Evolutionary conservation across 2,329 filamentous ascomycete genomes (phyloP).

Genomic region (Fusarium veterinarium): DNA sequence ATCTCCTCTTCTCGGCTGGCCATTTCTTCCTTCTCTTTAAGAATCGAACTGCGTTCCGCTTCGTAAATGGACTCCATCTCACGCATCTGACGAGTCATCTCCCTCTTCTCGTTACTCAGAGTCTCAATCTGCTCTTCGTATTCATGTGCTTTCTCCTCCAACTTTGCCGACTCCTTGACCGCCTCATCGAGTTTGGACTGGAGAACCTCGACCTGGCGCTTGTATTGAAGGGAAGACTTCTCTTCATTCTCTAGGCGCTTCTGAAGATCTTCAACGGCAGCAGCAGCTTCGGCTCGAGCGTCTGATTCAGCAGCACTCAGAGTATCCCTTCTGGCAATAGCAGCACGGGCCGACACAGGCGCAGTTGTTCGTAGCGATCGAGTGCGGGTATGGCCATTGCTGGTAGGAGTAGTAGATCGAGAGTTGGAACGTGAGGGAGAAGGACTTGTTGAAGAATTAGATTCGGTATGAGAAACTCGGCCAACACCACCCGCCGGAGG

Average conservation of each 20-base stretch:
- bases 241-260: constrained; percentile 86
- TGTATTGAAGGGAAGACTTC: constrained; percentile 78
- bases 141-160: constrained; percentile 91
- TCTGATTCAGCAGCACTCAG: constrained; percentile 72
- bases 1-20: constrained; percentile 87
- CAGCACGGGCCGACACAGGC: constrained; percentile 79
- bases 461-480: constrained; percentile 57
- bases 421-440: constrained; percentile 54
- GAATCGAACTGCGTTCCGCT: constrained; percentile 84
- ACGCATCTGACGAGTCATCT: constrained; percentile 82
- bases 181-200: constrained; percentile 89
- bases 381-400: constrained; percentile 61
- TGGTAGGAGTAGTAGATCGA: constrained; percentile 59
- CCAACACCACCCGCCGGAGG: constrained; percentile 61
- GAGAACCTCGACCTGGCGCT: constrained; percentile 86
- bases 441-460: constrained; percentile 47
- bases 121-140: constrained; percentile 84
- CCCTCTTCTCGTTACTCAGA: constrained; percentile 86
- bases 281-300: constrained; percentile 81
- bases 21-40: constrained; percentile 93
- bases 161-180: constrained; percentile 80
- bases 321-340: constrained; percentile 69
- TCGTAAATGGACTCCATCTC: constrained; percentile 96
- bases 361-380: constrained; percentile 73
- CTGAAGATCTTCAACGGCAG: constrained; percentile 85